These are phyloP conservation scores for Anthracocystis panici-leucophaei DNA, from an alignment of 1,284 basidiomycete genomes.

Conservation along the genomic window DNA sequence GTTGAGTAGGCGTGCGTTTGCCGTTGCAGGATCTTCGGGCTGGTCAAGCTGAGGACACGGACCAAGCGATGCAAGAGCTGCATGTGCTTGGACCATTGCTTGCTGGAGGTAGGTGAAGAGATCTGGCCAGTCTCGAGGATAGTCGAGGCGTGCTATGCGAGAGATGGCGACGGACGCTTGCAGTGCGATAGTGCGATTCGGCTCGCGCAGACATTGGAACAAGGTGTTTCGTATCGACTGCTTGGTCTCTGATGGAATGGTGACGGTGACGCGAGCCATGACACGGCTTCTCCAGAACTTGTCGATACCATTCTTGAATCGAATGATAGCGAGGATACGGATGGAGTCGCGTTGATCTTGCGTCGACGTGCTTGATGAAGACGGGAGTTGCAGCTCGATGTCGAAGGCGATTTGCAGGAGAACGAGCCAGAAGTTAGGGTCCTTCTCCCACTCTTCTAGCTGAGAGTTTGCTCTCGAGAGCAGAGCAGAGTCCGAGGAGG, in stretches of 20 bases:
- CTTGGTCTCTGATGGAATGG: conserved; percentile 59
- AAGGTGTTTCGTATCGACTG: conserved; percentile 56
- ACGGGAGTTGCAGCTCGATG: conserved; percentile 17
- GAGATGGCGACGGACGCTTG: conserved; percentile 65
- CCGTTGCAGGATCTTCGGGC: conserved; percentile 21
- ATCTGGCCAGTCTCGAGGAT: conserved; percentile 64
- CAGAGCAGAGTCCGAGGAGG: conserved; percentile 34
- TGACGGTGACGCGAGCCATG: conserved; percentile 54
- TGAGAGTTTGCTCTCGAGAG: conserved; percentile 44
- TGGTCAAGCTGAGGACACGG: conserved; percentile 39
- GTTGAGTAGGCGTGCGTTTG: conserved; percentile 34
- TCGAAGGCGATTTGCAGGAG: conserved; percentile 63
- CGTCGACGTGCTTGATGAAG: conserved; percentile 12
- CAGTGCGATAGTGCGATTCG: conserved; percentile 59
- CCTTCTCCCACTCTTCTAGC: conserved; percentile 59
- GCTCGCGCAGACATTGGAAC: conserved; percentile 59
- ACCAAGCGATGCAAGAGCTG: conserved; percentile 25
- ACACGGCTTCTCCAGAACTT: conserved; percentile 66
- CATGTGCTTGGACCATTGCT: conserved; percentile 59
- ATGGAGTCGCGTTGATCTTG: conserved; percentile 36
- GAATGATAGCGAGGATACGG: conserved; percentile 64
- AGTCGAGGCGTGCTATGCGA: conserved; percentile 64
- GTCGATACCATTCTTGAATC: conserved; percentile 68
- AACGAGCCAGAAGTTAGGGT: conserved; percentile 56
- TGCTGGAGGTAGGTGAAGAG: conserved; percentile 58